These are phyloP conservation scores for Bryoerythrophyllum caledonicum DNA, from an alignment of 225 moss, liverwort and hornwort species.

Conservation along the genomic window DNA sequence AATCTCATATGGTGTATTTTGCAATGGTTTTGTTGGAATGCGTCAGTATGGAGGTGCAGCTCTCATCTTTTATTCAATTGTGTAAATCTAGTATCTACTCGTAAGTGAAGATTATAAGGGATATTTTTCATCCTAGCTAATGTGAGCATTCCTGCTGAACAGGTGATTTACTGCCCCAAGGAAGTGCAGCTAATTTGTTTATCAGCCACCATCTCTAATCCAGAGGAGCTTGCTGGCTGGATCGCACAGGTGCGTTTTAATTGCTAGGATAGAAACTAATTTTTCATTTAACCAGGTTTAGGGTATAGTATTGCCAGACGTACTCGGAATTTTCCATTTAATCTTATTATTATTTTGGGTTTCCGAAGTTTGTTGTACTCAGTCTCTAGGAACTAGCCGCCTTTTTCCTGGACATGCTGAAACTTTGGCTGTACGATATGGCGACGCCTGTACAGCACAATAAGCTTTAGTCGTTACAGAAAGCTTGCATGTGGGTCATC, in stretches of 20 bases:
- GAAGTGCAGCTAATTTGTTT: slow-evolving; percentile 88
- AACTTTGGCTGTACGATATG: slow-evolving; percentile 5
- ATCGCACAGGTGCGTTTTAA: slow-evolving; percentile 71
- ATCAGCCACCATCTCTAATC: slow-evolving; percentile 92
- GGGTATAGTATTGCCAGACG: slow-evolving; percentile 4
- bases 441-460: neutral
- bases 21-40: neutral
- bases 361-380: neutral
- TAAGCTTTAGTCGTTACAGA: neutral
- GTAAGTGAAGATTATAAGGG: neutral
- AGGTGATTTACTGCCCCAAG: slow-evolving; percentile 95
- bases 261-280: neutral
- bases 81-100: neutral
- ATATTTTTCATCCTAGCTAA: slow-evolving; percentile 18
- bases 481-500: slow-evolving; percentile 1
- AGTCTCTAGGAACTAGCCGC: slow-evolving; percentile 1
- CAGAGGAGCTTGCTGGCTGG: slow-evolving; percentile 95
- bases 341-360: neutral
- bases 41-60: neutral
- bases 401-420: slow-evolving; percentile 18
- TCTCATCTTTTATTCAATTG: neutral
- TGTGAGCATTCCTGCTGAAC: slow-evolving; percentile 27
- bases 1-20: neutral
- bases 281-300: neutral
- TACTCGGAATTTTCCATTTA: neutral